A percentile compares a stretch with the other conserved stretches of the same genome.
Conservation (phyloP, 805 yeast genomes). For the Saccharomyces kudriavzevii region DNA sequence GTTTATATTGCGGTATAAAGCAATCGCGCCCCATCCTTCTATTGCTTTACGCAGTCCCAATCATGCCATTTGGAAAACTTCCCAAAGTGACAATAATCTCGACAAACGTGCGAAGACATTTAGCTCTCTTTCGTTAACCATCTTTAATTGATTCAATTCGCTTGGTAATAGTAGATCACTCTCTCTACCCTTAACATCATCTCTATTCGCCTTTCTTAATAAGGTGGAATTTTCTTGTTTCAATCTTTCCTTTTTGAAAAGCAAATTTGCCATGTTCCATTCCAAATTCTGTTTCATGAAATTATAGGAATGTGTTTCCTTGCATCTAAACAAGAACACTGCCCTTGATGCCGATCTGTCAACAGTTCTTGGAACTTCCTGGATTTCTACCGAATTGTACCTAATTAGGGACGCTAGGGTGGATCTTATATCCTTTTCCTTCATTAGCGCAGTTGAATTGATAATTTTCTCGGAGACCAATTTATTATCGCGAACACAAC, state of each 20-base stretch:
- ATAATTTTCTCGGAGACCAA: slow-evolving; percentile 80
- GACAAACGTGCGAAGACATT: slow-evolving; percentile 45
- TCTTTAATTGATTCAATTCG: slow-evolving; percentile 65
- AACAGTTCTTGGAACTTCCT: slow-evolving; percentile 85
- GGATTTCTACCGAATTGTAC: slow-evolving; percentile 72
- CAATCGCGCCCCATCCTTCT: not conserved
- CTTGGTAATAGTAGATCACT: slow-evolving; percentile 62
- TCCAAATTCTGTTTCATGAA: slow-evolving; percentile 40
- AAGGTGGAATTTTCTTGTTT: slow-evolving; percentile 58
- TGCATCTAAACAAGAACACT: slow-evolving; percentile 70
- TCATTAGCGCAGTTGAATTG: slow-evolving; percentile 65
- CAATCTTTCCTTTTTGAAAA: slow-evolving; percentile 46
- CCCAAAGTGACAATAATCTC: slow-evolving; percentile 51
- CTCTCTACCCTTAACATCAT: slow-evolving; percentile 81
- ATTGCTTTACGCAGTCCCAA: too few relatives aligned
- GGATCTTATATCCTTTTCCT: slow-evolving; percentile 67
- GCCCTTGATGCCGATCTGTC: slow-evolving; percentile 90
- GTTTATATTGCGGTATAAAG: not conserved
- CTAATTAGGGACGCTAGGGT: slow-evolving; percentile 58
- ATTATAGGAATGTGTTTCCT: slow-evolving; percentile 42
- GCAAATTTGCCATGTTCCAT: slow-evolving; percentile 39
- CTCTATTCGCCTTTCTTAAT: slow-evolving; percentile 75
- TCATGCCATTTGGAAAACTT: slow-evolving; percentile 38
- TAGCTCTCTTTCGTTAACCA: slow-evolving; percentile 50
- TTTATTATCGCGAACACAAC: slow-evolving; percentile 63